Conservation (phyloP, 2,329 filamentous ascomycete species). For the Colletotrichum lupini region DNA sequence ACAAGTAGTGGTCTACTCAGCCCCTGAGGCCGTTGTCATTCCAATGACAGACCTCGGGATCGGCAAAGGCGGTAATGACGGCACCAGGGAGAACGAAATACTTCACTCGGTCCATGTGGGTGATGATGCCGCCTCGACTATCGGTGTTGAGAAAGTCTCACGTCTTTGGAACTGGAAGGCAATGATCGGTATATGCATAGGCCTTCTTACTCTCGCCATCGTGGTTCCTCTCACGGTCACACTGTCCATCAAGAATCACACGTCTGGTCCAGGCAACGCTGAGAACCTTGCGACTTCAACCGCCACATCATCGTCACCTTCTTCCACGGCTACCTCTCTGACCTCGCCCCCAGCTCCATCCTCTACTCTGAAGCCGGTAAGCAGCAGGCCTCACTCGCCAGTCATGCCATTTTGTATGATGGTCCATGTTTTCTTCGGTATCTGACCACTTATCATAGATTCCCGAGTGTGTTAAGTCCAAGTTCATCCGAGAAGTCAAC, state of each 20-base stretch:
- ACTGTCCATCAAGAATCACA: neutral
- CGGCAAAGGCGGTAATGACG: neutral
- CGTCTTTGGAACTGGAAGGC: slow-evolving; percentile 23
- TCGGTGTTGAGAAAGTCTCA: neutral
- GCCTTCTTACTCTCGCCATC: neutral
- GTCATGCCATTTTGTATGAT: neutral
- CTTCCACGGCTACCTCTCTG: neutral
- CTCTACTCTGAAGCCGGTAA: slow-evolving; percentile 2
- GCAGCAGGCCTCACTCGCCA: neutral
- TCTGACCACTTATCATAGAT: neutral
- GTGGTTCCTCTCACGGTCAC: neutral
- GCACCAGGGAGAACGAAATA: slow-evolving; percentile 7
- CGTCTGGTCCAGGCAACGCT: neutral
- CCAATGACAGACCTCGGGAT: neutral
- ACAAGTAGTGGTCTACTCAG: slow-evolving; percentile 20
- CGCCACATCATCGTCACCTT: neutral
- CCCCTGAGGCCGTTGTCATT: slow-evolving; percentile 28
- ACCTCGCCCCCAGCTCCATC: neutral
- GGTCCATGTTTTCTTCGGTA: neutral
- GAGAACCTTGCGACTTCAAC: neutral
- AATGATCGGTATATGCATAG: slow-evolving; percentile 48
- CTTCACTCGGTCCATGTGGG: neutral
- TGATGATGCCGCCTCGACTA: neutral
- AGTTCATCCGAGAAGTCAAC: slow-evolving; percentile 23
- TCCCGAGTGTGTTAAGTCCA: slow-evolving; percentile 20